phyloP scores from a whole-genome alignment of 176 grass and related monocot genomes.

The Juncus inflexus region DNA sequence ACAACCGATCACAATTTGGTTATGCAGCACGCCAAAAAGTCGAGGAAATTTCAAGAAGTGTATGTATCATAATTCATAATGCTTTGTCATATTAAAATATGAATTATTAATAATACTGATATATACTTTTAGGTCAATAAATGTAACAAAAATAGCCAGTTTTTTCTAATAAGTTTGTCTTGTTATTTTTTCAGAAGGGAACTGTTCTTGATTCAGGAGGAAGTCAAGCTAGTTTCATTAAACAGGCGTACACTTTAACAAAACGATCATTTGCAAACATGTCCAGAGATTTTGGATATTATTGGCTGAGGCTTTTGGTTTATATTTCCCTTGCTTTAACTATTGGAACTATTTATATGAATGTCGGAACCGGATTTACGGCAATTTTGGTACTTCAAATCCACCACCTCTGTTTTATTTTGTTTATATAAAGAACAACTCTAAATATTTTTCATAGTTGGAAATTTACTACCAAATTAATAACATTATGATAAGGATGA shows the following conservation, averaged over 20 bases:
- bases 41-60: slow-evolving; percentile 30
- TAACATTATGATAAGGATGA: no score
- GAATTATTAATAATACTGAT: background rate
- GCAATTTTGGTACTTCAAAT: slow-evolving; percentile 32
- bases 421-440: no score
- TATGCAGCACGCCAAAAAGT: slow-evolving; percentile 22
- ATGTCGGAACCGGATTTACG: slow-evolving; percentile 35
- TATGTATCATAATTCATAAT: slow-evolving; percentile 18
- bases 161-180: no score
- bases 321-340: slow-evolving; percentile 34
- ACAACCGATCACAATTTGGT: slow-evolving; percentile 9
- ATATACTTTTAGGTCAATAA: no score
- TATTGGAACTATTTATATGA: slow-evolving; percentile 38
- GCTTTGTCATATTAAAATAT: background rate
- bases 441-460: no score
- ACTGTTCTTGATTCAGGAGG: slow-evolving; percentile 36
- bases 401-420: background rate
- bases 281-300: slow-evolving; percentile 40
- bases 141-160: no score
- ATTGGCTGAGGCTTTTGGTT: slow-evolving; percentile 38
- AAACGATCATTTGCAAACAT: slow-evolving; percentile 35
- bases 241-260: slow-evolving; percentile 17
- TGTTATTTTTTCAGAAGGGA: slow-evolving; percentile 26
- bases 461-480: no score
- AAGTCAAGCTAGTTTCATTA: slow-evolving; percentile 33